Evolutionary conservation across 2,329 filamentous ascomycete genomes (phyloP), one percentile per base, ranked within the genome.

Genomic region (Phyllosticta citriasiana): DNA sequence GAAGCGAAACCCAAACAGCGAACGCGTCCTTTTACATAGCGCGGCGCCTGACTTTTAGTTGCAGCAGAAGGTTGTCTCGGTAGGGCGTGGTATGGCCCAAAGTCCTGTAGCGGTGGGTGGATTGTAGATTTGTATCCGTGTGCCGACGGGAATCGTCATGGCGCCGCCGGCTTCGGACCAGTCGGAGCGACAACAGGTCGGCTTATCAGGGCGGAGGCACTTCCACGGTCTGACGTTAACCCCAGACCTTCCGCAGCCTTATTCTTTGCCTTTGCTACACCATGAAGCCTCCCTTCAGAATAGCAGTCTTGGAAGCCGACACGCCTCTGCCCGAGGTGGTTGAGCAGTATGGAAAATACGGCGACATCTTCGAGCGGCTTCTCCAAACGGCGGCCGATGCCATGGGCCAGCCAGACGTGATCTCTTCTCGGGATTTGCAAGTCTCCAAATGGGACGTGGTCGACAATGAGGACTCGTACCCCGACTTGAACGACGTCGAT

Each of bases 251-350:
- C 16, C 40, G 14, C 16, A 47, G 40, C 10, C 3, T 1, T 12
- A n/a, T 5, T 47, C 40, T 47, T 40, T 40, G 10, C 33, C 6
- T 47, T 16, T 47, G 12, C 14, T n/a, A 16, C 14, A 47, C 40
- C 6, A 74, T 75, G 72, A 73, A 71, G 64, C 69, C 71, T 5
- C 71, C 73, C 30, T 77, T 93, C 66, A 87, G 89, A 61, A 87
- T 97, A 74, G 91, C 92, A 55, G 82, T 97, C 67, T 85, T 97
- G 66, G 90, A 96, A 79, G 88, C 89, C 78, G 93, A 96, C 75
- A 88, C 84, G 1, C 91, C 91, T 1, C 79, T 88, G 57, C 82
- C 84, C 1, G 74, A 81, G 53, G 83, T 87, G 47, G 77, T 82
- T 60, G 80, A 80, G 60, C 84, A 84, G 68, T 91, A 88, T 74